phyloP scores from a whole-genome alignment of 148 eudicot species.

The Limonium bicolor region DNA sequence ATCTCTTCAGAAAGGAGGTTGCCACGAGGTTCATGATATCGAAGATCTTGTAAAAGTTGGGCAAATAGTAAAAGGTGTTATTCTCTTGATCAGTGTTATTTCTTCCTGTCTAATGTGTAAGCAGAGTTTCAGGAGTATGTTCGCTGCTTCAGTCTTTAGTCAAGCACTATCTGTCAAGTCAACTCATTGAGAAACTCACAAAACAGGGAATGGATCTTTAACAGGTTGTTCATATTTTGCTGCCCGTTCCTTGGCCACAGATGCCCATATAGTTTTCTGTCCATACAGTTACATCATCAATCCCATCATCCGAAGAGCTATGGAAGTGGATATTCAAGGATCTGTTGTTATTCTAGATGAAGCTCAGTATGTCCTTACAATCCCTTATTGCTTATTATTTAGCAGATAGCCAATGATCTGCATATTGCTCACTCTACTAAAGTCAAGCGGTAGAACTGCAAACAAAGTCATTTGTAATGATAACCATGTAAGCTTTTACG shows the following conservation, averaged over 20 bases:
- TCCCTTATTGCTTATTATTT: not conserved
- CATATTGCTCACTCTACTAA: too few species aligned
- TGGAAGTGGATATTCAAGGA: conserved; percentile 74
- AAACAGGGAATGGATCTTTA: too few species aligned
- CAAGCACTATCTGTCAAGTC: too few species aligned
- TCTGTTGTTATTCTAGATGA: conserved; percentile 85
- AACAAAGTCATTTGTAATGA: too few species aligned
- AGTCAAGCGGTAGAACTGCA: too few species aligned
- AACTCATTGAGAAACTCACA: too few species aligned
- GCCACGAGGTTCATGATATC: conserved; percentile 85
- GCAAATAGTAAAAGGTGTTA: conserved; percentile 51
- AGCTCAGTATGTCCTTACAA: conserved; percentile 67
- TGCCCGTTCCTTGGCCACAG: conserved; percentile 77
- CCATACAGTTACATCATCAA: conserved; percentile 82
- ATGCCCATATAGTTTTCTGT: conserved; percentile 77
- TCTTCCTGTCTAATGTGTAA: conserved; percentile 7
- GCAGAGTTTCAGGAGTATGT: too few species aligned
- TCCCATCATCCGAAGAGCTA: conserved; percentile 74
- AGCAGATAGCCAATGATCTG: too few species aligned
- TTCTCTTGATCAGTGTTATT: not conserved
- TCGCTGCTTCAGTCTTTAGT: too few species aligned
- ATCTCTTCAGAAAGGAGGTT: conserved; percentile 75
- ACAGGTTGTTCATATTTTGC: conserved; percentile 98
- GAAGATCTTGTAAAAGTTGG: conserved; percentile 97
- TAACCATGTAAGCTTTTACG: too few species aligned